Evolutionary conservation across 257 asterid genomes (phyloP).

Genomic region (Oldenlandia corymbosa): DNA sequence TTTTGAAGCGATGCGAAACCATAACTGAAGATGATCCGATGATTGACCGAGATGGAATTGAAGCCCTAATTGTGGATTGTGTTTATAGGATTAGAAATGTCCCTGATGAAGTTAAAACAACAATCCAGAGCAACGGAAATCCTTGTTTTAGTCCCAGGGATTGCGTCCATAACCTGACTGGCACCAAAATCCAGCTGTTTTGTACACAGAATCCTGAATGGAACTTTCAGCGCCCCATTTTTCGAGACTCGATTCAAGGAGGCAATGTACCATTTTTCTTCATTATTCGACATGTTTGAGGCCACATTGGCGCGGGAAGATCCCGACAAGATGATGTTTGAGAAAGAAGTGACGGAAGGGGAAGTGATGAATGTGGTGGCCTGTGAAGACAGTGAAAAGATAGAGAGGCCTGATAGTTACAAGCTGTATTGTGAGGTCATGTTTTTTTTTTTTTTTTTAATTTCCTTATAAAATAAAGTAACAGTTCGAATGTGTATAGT

Average conservation of each 20-base stretch:
- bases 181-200: conserved; percentile 28
- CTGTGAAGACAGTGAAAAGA: conserved; percentile 19
- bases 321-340: conserved; percentile 11
- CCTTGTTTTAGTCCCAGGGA: conserved; percentile 25
- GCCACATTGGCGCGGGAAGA: conserved; percentile 3
- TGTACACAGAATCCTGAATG: conserved; percentile 32
- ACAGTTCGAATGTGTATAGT: too few species aligned
- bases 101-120: conserved; percentile 17
- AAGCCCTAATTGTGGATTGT: conserved; percentile 25
- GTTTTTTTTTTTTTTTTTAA: too few species aligned
- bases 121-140: too few species aligned
- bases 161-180: conserved; percentile 21
- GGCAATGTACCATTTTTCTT: conserved; percentile 13
- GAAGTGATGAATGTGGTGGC: conserved; percentile 24
- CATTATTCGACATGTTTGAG: conserved; percentile 18
- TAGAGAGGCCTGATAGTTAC: conserved; percentile 25
- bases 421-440: too few species aligned
- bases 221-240: conserved; percentile 13
- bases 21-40: conserved; percentile 25
- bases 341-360: background rate
- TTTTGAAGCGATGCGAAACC: conserved; percentile 30
- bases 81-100: conserved; percentile 31
- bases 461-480: too few species aligned
- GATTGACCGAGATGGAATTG: conserved; percentile 16
- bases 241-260: conserved; percentile 19